phyloP scores from a whole-genome alignment of 2,329 filamentous ascomycete species.

The Colletotrichum tabaci region DNA sequence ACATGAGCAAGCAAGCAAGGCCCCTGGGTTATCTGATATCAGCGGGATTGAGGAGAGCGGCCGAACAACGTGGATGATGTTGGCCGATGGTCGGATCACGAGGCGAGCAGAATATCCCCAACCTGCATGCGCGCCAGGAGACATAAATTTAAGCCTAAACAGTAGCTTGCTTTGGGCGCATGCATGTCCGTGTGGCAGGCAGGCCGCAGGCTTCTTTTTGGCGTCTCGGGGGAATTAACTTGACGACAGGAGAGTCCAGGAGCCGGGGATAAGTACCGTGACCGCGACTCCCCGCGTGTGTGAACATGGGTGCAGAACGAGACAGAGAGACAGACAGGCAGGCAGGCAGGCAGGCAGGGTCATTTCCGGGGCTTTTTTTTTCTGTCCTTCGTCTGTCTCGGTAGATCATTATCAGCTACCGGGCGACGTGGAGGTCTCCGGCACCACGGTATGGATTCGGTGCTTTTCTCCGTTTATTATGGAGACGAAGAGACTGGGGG shows the following conservation, averaged over 20 bases:
- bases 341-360: background rate
- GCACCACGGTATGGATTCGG: conserved; percentile 23
- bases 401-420: conserved; percentile 33
- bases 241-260: background rate
- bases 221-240: background rate
- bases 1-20: background rate
- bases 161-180: conserved; percentile 5
- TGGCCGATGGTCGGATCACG: background rate
- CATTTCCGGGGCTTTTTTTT: background rate
- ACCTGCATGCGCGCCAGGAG: background rate
- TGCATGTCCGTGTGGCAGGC: background rate
- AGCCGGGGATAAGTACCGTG: background rate
- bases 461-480: conserved; percentile 22
- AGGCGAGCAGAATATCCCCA: conserved; percentile 10
- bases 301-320: too few species aligned
- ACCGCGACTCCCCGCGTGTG: background rate
- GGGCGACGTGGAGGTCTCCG: conserved; percentile 26
- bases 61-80: too few species aligned
- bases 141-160: conserved; percentile 12
- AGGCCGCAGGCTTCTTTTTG: background rate
- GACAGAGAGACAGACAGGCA: background rate
- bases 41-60: background rate
- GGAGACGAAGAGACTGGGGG: background rate
- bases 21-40: conserved; percentile 7
- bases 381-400: conserved; percentile 18